Evolutionary conservation across 805 yeast genomes (phyloP).

Genomic region (Tetrapisispora nanseiensis): DNA sequence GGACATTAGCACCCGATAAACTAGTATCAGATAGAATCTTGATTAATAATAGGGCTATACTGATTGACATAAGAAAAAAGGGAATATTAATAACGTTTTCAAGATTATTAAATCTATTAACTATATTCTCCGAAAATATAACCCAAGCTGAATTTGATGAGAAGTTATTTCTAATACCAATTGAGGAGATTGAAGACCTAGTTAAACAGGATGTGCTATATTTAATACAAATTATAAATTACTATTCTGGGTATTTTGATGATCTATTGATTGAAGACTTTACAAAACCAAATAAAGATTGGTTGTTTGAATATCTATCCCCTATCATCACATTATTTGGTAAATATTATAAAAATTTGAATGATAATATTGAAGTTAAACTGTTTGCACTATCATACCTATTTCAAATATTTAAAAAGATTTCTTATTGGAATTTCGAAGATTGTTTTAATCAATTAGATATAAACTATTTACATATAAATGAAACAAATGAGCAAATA

Average conservation of each 20-base stretch:
- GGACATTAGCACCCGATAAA: slow-evolving; percentile 13
- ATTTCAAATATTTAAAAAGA: slow-evolving; percentile 16
- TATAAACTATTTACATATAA: slow-evolving; percentile 12
- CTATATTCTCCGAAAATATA: slow-evolving; percentile 7
- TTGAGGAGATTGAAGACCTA: slow-evolving; percentile 9
- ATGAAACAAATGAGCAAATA: slow-evolving; percentile 9
- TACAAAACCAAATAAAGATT: slow-evolving; percentile 3
- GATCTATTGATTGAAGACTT: not conserved
- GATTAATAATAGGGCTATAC: slow-evolving; percentile 11
- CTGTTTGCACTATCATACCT: slow-evolving; percentile 15
- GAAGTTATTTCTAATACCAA: slow-evolving; percentile 12
- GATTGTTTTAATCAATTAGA: slow-evolving; percentile 13
- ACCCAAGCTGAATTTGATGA: slow-evolving; percentile 12
- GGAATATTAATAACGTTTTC: slow-evolving; percentile 10
- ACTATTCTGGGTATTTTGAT: slow-evolving; percentile 12
- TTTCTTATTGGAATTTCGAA: slow-evolving; percentile 19
- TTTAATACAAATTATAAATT: slow-evolving; percentile 18
- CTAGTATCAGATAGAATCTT: slow-evolving; percentile 17
- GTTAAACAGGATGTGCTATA: slow-evolving; percentile 15
- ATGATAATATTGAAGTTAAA: slow-evolving; percentile 13
- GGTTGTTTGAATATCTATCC: slow-evolving; percentile 11
- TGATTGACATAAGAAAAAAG: slow-evolving; percentile 11
- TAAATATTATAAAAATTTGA: slow-evolving; percentile 11
- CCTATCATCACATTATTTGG: slow-evolving; percentile 13
- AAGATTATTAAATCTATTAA: slow-evolving; percentile 20